These are phyloP conservation scores for Gossypium aridum DNA, from an alignment of 441 rosid species.

Conservation along the genomic window DNA sequence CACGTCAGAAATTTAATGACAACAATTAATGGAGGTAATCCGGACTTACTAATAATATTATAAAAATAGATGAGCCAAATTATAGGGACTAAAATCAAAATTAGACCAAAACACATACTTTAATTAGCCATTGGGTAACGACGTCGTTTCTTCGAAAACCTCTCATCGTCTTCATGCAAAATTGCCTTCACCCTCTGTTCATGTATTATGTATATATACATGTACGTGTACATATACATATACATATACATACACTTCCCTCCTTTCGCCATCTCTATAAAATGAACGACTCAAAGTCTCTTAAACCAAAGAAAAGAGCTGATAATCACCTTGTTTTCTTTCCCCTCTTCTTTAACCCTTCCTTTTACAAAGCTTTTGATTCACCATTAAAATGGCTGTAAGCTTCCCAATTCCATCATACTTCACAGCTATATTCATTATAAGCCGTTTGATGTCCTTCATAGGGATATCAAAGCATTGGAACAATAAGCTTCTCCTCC, in stretches of 20 bases:
- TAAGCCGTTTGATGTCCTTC: constrained; percentile 24
- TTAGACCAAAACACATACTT: neutral
- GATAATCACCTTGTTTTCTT: neutral
- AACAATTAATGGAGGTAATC: too few species aligned
- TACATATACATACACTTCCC: neutral
- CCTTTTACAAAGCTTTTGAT: neutral
- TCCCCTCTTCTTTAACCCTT: neutral
- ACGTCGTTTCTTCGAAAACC: constrained; percentile 15
- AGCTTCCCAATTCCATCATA: constrained; percentile 19
- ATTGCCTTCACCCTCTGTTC: neutral
- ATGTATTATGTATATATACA: too few species aligned
- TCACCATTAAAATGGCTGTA: constrained; percentile 22
- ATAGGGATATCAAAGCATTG: constrained; percentile 25
- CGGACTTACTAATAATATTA: too few species aligned
- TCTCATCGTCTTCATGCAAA: constrained; percentile 13
- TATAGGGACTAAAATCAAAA: too few species aligned
- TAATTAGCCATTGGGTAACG: neutral
- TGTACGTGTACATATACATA: neutral
- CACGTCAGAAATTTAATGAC: too few species aligned
- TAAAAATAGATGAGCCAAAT: too few species aligned
- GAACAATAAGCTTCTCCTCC: constrained; percentile 16
- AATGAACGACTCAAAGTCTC: neutral
- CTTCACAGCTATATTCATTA: constrained; percentile 22
- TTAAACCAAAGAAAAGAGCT: neutral
- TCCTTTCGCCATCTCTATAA: constrained; percentile 13